Evolutionary conservation across 371 early-diverging fungal genomes (phyloP).

Genomic region (Batrachochytrium dendrobatidis): DNA sequence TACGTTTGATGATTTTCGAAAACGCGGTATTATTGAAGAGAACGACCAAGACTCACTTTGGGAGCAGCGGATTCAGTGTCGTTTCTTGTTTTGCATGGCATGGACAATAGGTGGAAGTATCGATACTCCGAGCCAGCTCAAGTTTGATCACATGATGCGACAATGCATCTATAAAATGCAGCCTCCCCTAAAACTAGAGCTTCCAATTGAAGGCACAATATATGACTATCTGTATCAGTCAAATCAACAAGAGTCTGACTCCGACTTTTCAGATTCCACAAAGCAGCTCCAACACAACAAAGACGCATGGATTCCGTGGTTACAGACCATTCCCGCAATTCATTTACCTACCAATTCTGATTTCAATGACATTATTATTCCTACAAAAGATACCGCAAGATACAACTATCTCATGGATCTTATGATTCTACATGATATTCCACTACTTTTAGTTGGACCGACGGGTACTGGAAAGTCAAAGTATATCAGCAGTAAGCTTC

Average conservation of each 20-base stretch:
- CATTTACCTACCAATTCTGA: slow-evolving; percentile 41
- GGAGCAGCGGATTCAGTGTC: slow-evolving; percentile 25
- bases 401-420: slow-evolving; percentile 47
- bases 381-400: slow-evolving; percentile 50
- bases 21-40: slow-evolving; percentile 13
- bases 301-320: slow-evolving; percentile 44
- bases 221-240: slow-evolving; percentile 43
- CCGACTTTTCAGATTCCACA: neutral
- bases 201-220: slow-evolving; percentile 33
- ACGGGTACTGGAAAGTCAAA: slow-evolving; percentile 57
- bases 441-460: slow-evolving; percentile 49
- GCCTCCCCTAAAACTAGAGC: slow-evolving; percentile 13
- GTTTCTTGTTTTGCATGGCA: slow-evolving; percentile 36
- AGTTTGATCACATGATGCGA: slow-evolving; percentile 35
- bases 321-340: slow-evolving; percentile 33
- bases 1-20: slow-evolving; percentile 29
- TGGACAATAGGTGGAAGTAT: slow-evolving; percentile 48
- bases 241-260: neutral
- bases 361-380: slow-evolving; percentile 50
- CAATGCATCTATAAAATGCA: slow-evolving; percentile 12
- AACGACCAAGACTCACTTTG: slow-evolving; percentile 14
- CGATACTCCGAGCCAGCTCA: slow-evolving; percentile 36
- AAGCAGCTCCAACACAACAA: neutral
- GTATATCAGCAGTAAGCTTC: slow-evolving; percentile 45
- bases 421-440: slow-evolving; percentile 35